phyloP scores from a whole-genome alignment of 352 stramenopile genomes.

The Phytophthora hybrid region DNA sequence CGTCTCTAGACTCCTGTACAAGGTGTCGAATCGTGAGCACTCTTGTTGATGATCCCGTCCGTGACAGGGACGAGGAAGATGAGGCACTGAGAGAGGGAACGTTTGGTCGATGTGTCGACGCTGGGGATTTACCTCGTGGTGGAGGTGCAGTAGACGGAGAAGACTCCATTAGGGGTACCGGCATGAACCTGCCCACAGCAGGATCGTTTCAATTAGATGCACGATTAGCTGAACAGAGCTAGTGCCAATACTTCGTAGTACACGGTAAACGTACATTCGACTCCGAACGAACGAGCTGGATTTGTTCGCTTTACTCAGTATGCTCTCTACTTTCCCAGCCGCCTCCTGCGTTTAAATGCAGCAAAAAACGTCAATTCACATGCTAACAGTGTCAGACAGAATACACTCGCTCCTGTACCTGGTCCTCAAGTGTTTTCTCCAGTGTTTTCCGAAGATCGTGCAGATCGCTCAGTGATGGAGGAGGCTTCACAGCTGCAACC shows the following conservation, averaged over 20 bases:
- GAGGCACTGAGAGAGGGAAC: constrained; percentile 9
- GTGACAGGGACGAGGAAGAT: constrained; percentile 23
- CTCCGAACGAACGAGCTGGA: constrained; percentile 26
- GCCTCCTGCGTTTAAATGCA: constrained; percentile 31
- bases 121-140: constrained; percentile 13
- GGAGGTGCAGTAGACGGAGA: neutral
- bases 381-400: neutral
- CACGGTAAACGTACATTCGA: constrained; percentile 40
- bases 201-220: neutral
- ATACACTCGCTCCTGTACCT: constrained; percentile 33
- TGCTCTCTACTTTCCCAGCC: constrained; percentile 45
- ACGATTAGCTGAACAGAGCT: neutral
- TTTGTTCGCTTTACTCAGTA: constrained; percentile 46
- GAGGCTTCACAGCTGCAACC: constrained; percentile 41
- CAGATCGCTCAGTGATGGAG: constrained; percentile 73
- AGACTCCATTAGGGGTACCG: constrained; percentile 21
- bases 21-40: constrained; percentile 77
- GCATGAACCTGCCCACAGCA: constrained; percentile 18
- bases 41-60: constrained; percentile 39
- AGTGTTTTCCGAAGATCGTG: constrained; percentile 62
- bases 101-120: neutral
- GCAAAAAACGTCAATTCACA: neutral
- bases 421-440: constrained; percentile 70
- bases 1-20: constrained; percentile 77
- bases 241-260: neutral